Conservation (phyloP, 495 filamentous ascomycete genomes). For the Margaritispora aquatica region DNA sequence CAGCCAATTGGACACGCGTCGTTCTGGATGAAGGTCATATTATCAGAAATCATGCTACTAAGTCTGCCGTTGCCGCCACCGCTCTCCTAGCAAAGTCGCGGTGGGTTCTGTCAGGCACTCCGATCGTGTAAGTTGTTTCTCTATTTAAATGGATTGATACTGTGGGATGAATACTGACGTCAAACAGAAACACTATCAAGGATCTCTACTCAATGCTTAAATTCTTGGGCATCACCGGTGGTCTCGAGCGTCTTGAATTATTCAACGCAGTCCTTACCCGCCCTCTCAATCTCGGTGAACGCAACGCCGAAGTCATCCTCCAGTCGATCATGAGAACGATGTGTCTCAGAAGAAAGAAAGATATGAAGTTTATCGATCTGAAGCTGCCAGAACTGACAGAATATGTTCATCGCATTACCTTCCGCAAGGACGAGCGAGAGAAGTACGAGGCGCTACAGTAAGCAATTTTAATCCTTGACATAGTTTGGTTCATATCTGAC, state of each 20-base stretch:
- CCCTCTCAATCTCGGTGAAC: slow-evolving; percentile 55
- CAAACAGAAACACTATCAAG: slow-evolving; percentile 58
- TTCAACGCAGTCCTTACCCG: slow-evolving; percentile 73
- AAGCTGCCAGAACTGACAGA: slow-evolving; percentile 73
- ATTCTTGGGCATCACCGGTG: slow-evolving; percentile 73
- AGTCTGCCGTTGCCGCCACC: slow-evolving; percentile 61
- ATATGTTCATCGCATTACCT: slow-evolving; percentile 72
- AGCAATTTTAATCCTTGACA: slow-evolving; percentile 18
- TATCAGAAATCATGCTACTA: slow-evolving; percentile 73
- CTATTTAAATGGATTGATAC: not conserved
- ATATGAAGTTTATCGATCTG: slow-evolving; percentile 85
- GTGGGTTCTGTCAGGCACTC: slow-evolving; percentile 81
- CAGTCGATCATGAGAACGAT: slow-evolving; percentile 77
- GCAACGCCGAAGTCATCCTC: slow-evolving; percentile 55
- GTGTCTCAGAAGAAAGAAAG: slow-evolving; percentile 78
- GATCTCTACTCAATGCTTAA: slow-evolving; percentile 78
- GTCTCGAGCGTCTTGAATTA: slow-evolving; percentile 64
- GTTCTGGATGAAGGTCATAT: slow-evolving; percentile 86
- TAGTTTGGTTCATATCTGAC: slow-evolving; percentile 8
- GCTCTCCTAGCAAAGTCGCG: slow-evolving; percentile 61
- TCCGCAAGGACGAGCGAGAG: slow-evolving; percentile 66
- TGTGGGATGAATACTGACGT: not conserved
- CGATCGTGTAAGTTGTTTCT: slow-evolving; percentile 43
- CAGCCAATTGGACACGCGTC: slow-evolving; percentile 70
- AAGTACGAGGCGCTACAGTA: slow-evolving; percentile 75